Base-by-base conservation (phyloP, 345 rosid species). In the Odontarrhena argentea region DNA sequence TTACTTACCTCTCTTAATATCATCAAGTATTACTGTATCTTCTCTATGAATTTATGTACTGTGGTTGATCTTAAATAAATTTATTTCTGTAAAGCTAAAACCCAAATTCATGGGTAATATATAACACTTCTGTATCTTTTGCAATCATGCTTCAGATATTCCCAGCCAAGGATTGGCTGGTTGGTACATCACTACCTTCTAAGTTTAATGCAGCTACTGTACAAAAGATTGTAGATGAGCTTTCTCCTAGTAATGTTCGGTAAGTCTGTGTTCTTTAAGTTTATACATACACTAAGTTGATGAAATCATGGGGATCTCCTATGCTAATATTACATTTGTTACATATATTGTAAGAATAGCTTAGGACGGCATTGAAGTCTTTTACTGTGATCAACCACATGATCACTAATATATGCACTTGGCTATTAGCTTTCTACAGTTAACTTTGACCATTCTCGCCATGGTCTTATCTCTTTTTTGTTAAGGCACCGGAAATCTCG, bases 131-230 rank as follows among this genome's bases (percentile, higher is more conserved):
- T 41, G 45, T 60, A 41, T 48, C 36, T 9, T 56, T 59, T 53
- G 62, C 57, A 66, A 69, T 72, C 63, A 49, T 10, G 48, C 11
- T 65, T 55, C 85, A 93, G 98, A 45, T 74, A 26, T 93, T 82
- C 73, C 90, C 96, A 49, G 63, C 87, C 9, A 80, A 76, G 79
- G 96, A 90, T 76, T 93, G 97, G 98, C 77, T 93, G 15, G 94
- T 85, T 24, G 89, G 87, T 34, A 77, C 88, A 69, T 85, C 87
- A 18, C 79, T 93, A 74, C 98, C 97, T 54, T 78, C 85, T 67
- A 79, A 74, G 55, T 93, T 84, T 73, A 83, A 67, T 77, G 85
- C 86, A 65, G 74, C 55, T 61, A 70, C 62, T 74, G 80, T 93
- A 67, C 82, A 86, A 67, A 82, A 63, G 82, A 63, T 75, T 53